These are phyloP conservation scores for Pseudoneurospora amorphoporcata DNA, from an alignment of 495 filamentous ascomycete genomes.

Conservation along the genomic window DNA sequence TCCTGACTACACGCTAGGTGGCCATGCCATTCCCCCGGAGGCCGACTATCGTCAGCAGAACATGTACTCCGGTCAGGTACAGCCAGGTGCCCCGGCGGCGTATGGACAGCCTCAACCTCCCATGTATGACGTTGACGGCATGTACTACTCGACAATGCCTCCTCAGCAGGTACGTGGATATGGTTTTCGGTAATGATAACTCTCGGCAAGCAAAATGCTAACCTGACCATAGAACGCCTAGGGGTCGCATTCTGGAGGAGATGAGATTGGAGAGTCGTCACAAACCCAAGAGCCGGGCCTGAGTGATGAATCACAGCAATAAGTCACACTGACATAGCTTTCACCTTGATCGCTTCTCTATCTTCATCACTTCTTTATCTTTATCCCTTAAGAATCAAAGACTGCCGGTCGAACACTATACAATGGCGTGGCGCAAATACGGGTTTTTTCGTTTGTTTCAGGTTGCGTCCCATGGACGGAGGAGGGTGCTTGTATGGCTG, in stretches of 20 bases:
- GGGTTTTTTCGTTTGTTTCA: background rate
- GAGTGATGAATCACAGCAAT: background rate
- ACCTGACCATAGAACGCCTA: slow-evolving; percentile 19
- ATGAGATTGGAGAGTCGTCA: background rate
- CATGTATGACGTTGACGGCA: slow-evolving; percentile 75
- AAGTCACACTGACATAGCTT: background rate
- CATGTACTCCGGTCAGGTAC: slow-evolving; percentile 73
- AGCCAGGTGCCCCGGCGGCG: slow-evolving; percentile 52
- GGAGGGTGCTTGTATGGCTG: background rate
- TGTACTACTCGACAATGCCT: slow-evolving; percentile 80
- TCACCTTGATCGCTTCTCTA: background rate
- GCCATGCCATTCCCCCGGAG: slow-evolving; percentile 42
- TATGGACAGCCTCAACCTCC: slow-evolving; percentile 62
- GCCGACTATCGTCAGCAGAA: slow-evolving; percentile 68
- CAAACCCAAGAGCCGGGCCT: background rate
- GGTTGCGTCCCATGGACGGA: background rate
- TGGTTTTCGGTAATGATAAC: background rate
- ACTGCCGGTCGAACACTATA: background rate
- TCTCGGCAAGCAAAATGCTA: background rate
- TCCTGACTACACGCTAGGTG: slow-evolving; percentile 50
- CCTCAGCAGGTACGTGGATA: slow-evolving; percentile 63
- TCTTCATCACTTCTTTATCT: background rate
- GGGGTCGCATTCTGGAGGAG: background rate
- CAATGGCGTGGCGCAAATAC: background rate
- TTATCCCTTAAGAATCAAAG: background rate